These are phyloP conservation scores for Candida endomychidarum DNA, from an alignment of 805 yeast genomes.

Conservation along the genomic window DNA sequence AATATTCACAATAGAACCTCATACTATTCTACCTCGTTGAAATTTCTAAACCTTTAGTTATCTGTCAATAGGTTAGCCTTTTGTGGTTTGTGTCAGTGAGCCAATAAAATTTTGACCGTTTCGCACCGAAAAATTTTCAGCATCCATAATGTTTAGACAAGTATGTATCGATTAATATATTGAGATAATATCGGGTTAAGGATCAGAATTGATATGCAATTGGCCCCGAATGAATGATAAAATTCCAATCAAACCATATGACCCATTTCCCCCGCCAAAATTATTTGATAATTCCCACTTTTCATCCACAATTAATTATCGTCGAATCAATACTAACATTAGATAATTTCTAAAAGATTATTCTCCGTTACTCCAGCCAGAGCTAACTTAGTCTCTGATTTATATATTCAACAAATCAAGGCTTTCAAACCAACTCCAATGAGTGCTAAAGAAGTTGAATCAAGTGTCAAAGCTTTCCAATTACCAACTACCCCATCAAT, in stretches of 20 bases:
- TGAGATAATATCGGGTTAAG: background rate
- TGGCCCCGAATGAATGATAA: too few species aligned
- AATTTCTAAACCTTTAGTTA: background rate
- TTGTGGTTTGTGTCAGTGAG: slow-evolving; percentile 1
- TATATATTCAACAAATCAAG: slow-evolving; percentile 84
- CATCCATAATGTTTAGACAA: slow-evolving; percentile 17
- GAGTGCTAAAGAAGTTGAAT: slow-evolving; percentile 71
- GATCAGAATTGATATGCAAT: background rate
- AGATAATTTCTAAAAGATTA: slow-evolving; percentile 33
- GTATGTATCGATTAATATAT: slow-evolving; percentile 12
- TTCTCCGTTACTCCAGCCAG: slow-evolving; percentile 44
- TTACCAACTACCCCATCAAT: slow-evolving; percentile 75
- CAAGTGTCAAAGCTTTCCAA: slow-evolving; percentile 79
- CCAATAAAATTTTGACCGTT: slow-evolving; percentile 10
- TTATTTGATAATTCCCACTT: background rate
- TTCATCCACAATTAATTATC: background rate
- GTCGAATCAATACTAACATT: slow-evolving; percentile 8
- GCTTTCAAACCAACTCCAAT: slow-evolving; percentile 82
- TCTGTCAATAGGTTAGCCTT: background rate
- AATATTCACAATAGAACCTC: slow-evolving; percentile 80
- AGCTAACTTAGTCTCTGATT: slow-evolving; percentile 71
- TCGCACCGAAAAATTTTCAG: slow-evolving; percentile 14
- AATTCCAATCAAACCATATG: background rate
- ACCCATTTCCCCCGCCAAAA: slow-evolving; percentile 1
- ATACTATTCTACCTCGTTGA: slow-evolving; percentile 1